These are phyloP conservation scores for Phaseolus coccineus DNA, from an alignment of 331 rosid species.

Conservation along the genomic window DNA sequence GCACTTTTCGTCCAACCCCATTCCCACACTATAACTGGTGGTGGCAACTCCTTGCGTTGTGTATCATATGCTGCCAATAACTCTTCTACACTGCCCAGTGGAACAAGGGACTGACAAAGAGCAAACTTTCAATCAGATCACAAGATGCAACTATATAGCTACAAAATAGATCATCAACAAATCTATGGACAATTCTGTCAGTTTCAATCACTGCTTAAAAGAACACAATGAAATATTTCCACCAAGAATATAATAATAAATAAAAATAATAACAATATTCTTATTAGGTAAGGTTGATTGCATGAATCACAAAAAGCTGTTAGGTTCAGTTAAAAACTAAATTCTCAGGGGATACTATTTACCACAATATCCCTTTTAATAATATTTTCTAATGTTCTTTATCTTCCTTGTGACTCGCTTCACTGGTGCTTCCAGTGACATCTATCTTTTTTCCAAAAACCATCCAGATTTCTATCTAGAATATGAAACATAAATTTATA, in stretches of 20 bases:
- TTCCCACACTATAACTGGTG: slow-evolving; percentile 85
- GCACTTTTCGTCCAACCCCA: slow-evolving; percentile 98
- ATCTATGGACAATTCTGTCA: neutral
- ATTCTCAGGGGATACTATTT: neutral
- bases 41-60: slow-evolving; percentile 81
- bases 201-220: neutral
- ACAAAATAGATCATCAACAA: neutral
- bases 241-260: neutral
- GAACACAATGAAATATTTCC: neutral
- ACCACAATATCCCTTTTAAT: neutral
- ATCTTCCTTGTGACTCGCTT: neutral
- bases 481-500: slow-evolving; percentile 1
- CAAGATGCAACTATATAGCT: neutral
- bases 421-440: neutral
- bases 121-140: slow-evolving; percentile 38
- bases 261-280: neutral
- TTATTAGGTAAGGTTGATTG: neutral
- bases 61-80: slow-evolving; percentile 81
- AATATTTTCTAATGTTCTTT: neutral
- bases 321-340: neutral
- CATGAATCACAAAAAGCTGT: neutral
- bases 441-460: neutral
- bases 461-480: neutral
- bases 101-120: slow-evolving; percentile 75
- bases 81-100: slow-evolving; percentile 89